Conservation (phyloP, 208 protist genomes). For the Sergeia podlipaevii region DNA sequence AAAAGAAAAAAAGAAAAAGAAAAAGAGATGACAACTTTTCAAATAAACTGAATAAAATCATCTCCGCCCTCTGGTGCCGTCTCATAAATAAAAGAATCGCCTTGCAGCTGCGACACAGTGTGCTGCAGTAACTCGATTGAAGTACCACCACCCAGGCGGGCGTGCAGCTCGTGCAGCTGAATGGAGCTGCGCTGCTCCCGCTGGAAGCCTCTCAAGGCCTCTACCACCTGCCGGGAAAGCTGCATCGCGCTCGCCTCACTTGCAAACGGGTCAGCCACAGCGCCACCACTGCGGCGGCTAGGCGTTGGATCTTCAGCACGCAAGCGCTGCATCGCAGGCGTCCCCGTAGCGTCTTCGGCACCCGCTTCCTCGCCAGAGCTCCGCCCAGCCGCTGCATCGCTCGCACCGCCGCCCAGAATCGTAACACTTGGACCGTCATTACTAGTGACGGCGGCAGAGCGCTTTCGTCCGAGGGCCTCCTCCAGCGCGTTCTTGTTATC, state of each 20-base stretch:
- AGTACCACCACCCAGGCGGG: conserved; percentile 22
- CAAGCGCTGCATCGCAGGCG: conserved; percentile 7
- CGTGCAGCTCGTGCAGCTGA: conserved; percentile 45
- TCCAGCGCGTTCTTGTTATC: conserved; percentile 50
- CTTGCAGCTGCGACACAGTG: conserved; percentile 49
- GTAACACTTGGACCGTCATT: neutral
- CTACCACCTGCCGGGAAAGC: conserved; percentile 33
- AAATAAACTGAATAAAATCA: conserved; percentile 76
- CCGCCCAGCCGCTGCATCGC: neutral
- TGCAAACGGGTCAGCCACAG: conserved; percentile 5
- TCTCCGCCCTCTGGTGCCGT: conserved; percentile 39
- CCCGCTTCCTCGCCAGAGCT: neutral
- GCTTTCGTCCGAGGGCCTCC: conserved; percentile 30
- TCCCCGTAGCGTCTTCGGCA: neutral
- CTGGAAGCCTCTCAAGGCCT: conserved; percentile 54
- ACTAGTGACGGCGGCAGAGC: conserved; percentile 7
- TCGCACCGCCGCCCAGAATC: neutral
- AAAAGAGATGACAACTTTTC: conserved; percentile 1
- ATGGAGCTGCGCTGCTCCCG: conserved; percentile 55
- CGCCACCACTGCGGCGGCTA: neutral
- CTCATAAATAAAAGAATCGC: conserved; percentile 76
- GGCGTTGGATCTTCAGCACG: conserved; percentile 9
- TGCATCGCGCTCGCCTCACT: conserved; percentile 6
- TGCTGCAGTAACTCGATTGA: conserved; percentile 33
- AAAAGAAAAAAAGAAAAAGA: neutral